Base-by-base conservation (phyloP, 225 moss, liverwort and hornwort species). In the Asterella californica region DNA sequence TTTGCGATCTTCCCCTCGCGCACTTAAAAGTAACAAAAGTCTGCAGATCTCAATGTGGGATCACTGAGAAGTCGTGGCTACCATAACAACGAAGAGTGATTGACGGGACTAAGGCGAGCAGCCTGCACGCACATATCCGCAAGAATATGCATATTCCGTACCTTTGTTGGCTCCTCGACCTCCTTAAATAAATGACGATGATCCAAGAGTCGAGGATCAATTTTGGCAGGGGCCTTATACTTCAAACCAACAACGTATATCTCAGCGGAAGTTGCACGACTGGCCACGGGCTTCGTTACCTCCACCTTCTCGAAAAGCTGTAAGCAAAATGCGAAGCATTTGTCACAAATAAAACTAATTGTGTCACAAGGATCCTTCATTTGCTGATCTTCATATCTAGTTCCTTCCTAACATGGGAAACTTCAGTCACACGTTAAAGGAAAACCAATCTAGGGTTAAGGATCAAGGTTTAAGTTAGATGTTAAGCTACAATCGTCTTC, bases 241-340 rank as follows among this genome's bases (percentile, higher is more conserved):
- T 90, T 93, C 53, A 92, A 88, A 68, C 99, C 92, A 47, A 99
- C 88, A 1, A 99, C 99, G 49, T 99, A 99, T 49, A 99, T 95
- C 75, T 99, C 95, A 47, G 99, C 95, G 32, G 94, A 99, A 70
- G 99, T 92, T 79, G 95, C 85, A 82, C 99, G 95, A 95, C 95
- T 99, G n/a, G 99, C 95, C 45, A 99, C 89, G 75, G 99, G 99
- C 87, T 95, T 99, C 30, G 94, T 95, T 38, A 99, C 99, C 87
- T 99, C 99, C 61, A 95, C 95, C 87, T 99, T 99, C 80, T 93
- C 93, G 86, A 99, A 99, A 11, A 99, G 88, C 90, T 91, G 83
- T 70, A 65, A 77, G 1, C 79, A 52, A 32, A 65, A 38, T 65
- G 36, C 46, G 0, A 33, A 63, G 10, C 25, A 10, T 77, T 12